Evolutionary conservation across 2,329 filamentous ascomycete genomes (phyloP), one percentile per base, ranked within the genome.

Genomic region (Stagonosporopsis rhizophila): DNA sequence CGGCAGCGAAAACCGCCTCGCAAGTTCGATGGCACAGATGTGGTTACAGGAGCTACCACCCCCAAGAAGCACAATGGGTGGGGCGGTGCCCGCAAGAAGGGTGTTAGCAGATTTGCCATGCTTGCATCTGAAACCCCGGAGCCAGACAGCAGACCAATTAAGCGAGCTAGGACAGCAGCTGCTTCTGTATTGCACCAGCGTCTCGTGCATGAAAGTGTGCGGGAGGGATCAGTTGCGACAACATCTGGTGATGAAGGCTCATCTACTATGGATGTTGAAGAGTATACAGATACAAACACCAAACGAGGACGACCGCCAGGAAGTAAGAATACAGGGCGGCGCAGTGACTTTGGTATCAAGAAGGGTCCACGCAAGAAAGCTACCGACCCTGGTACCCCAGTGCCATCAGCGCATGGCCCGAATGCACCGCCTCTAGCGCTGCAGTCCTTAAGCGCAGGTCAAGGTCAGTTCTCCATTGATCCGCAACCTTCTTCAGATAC

Each of bases 271-370:
- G 69, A 73, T 28, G 66, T 66, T 4, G 72, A 75, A 40, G 64
- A 71, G 11, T 64, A 66, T 40, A 53, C 56, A 6, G 63, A 65
- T 37, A 50, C 58, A 9, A 60, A 62, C 55, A 65, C 61, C 37
- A 74, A 73, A 52, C 67, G 74, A 28, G 74, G 74, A 20, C 65
- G 74, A 30, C 73, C 73, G 28, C 78, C 78, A 3, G 80, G 80
- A 0, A 81, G 79, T 58, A 81, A 81, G 66, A 82, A 81, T 41
- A 65, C 75, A 25, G 74, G 76, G 23, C 72, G 77, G 53, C 72
- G 80, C 19, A 79, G 77, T 46, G 80, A 82, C 58, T 80, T 77
- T 28, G 80, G 80, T 2, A 75, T 81, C 52, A 81, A 81, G 58
- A 82, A 82, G 56, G 80, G 80, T 2, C 80, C 80, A 5, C 69